Percentiles rank a stretch among this genome's conserved stretches.
Evolutionary conservation across 495 filamentous ascomycete species (phyloP).

Genomic region (Hypoxylon crocopeplum): DNA sequence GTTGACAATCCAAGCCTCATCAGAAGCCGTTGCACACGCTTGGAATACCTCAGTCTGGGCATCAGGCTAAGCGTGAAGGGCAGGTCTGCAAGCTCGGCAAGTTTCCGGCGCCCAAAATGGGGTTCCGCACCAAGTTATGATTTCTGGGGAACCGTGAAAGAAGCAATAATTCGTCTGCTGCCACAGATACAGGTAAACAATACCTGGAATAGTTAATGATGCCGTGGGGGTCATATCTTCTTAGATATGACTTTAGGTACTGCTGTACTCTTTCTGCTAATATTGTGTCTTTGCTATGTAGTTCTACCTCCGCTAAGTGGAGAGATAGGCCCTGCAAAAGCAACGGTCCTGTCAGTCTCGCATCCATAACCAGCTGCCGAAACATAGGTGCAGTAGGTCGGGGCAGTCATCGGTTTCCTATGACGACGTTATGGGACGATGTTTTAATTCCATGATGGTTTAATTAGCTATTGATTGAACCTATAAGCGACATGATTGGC

Average conservation of each 20-base stretch:
- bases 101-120: conserved; percentile 21
- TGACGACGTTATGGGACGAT: conserved; percentile 39
- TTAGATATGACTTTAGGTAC: background rate
- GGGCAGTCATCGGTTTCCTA: conserved; percentile 29
- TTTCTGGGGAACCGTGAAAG: conserved; percentile 23
- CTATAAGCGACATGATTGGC: conserved; percentile 19
- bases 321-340: conserved; percentile 20
- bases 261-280: conserved; percentile 8
- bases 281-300: conserved; percentile 1
- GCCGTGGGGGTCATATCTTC: conserved; percentile 28
- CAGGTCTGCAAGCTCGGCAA: conserved; percentile 18
- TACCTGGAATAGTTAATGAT: conserved; percentile 21
- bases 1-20: conserved; percentile 16
- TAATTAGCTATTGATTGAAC: conserved; percentile 31
- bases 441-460: conserved; percentile 21
- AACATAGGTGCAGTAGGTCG: conserved; percentile 21
- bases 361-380: conserved; percentile 27
- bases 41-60: too few relatives aligned
- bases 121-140: conserved; percentile 12
- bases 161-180: conserved; percentile 4
- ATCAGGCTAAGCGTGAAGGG: too few relatives aligned
- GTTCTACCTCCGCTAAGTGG: conserved; percentile 9
- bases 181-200: conserved; percentile 3
- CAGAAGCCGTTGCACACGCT: too few relatives aligned
- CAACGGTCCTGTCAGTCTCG: conserved; percentile 21